A percentile compares a stretch with the other conserved stretches of the same genome.
These are phyloP conservation scores for Penicillium vulpinum DNA, from an alignment of 2,329 filamentous ascomycete species.

Conservation along the genomic window DNA sequence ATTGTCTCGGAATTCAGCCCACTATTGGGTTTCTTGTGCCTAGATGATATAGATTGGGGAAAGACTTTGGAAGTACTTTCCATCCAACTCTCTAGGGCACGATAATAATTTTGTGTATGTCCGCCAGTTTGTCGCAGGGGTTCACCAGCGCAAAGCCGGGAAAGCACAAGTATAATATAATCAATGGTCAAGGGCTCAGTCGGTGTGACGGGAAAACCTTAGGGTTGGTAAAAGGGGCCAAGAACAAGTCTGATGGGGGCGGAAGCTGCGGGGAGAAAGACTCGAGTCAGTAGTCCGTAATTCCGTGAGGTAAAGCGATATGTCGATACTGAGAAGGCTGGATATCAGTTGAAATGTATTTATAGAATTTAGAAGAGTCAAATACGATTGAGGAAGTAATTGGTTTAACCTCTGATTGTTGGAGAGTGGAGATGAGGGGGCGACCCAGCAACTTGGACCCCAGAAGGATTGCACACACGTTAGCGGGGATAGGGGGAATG, in stretches of 20 bases:
- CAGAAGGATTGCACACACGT: not conserved
- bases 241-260: constrained; percentile 1
- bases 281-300: not conserved
- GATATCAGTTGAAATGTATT: constrained; percentile 1
- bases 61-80: constrained; percentile 1
- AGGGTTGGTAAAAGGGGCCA: not conserved
- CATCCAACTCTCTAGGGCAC: constrained; percentile 7
- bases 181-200: constrained; percentile 4
- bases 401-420: constrained; percentile 14
- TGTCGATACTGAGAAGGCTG: not conserved
- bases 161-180: constrained; percentile 17
- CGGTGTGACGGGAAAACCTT: constrained; percentile 14
- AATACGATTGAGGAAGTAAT: not conserved
- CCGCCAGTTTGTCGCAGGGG: not conserved
- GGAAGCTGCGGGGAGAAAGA: constrained; percentile 1
- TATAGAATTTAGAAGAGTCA: not conserved
- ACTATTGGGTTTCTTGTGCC: not conserved
- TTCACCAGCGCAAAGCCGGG: constrained; percentile 2
- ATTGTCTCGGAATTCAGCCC: constrained; percentile 36
- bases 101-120: not conserved
- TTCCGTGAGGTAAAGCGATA: not conserved
- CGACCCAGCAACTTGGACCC: constrained; percentile 13
- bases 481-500: not conserved
- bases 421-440: constrained; percentile 1
- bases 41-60: not conserved